phyloP scores from a whole-genome alignment of 106 monocot genomes.

The Ottelia alismoides region DNA sequence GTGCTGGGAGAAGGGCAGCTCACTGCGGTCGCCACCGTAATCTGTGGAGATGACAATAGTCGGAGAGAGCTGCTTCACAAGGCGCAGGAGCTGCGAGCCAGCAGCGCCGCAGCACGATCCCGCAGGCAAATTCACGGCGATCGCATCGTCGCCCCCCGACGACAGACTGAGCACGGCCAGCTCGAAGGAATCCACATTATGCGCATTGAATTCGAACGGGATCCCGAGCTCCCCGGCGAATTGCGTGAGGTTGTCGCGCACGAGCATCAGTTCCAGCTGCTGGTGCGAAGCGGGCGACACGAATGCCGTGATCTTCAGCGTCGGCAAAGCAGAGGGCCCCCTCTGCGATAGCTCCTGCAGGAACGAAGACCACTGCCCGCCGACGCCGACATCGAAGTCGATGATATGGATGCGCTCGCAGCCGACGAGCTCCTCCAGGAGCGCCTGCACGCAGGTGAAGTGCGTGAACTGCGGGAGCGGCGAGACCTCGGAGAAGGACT shows the following conservation, averaged over 20 bases:
- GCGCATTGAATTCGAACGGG: conserved; percentile 53
- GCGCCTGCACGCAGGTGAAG: conserved; percentile 67
- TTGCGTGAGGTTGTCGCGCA: conserved; percentile 52
- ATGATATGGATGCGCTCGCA: conserved; percentile 50
- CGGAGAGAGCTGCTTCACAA: conserved; percentile 71
- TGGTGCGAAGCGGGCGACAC: conserved; percentile 35
- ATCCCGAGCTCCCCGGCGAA: conserved; percentile 56
- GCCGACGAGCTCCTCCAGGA: conserved; percentile 57
- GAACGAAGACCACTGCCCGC: conserved; percentile 83
- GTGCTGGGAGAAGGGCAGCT: conserved; percentile 57
- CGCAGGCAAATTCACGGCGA: conserved; percentile 68
- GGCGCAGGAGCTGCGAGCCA: conserved; percentile 22
- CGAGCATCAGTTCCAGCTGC: conserved; percentile 66
- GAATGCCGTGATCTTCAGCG: conserved; percentile 68
- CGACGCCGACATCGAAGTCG: conserved; percentile 82
- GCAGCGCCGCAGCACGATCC: conserved; percentile 10
- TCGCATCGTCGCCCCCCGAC: conserved; percentile 20
- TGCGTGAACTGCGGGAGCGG: conserved; percentile 74
- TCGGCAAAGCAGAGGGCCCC: conserved; percentile 8
- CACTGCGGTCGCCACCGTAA: conserved; percentile 45
- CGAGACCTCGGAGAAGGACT: conserved; percentile 72
- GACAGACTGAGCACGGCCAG: conserved; percentile 29
- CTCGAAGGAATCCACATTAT: conserved; percentile 43
- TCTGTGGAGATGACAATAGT: conserved; percentile 61
- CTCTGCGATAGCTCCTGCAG: conserved; percentile 78